Conservation (phyloP, 2,329 filamentous ascomycete species). For the Peltaster fructicola region DNA sequence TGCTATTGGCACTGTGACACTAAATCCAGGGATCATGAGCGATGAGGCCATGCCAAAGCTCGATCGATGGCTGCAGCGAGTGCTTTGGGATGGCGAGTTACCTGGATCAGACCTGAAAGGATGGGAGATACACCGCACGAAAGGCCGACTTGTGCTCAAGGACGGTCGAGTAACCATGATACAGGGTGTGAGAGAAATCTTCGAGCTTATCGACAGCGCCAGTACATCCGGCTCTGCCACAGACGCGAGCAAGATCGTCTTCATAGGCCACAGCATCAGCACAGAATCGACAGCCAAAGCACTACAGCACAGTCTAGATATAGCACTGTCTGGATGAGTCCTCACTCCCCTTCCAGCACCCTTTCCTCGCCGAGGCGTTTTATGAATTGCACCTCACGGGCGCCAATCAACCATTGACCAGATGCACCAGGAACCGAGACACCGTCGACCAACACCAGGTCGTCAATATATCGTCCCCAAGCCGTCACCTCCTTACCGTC, state of each 20-base stretch:
- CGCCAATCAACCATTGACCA: slow-evolving; percentile 23
- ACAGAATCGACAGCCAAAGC: slow-evolving; percentile 4
- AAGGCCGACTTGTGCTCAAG: slow-evolving; percentile 54
- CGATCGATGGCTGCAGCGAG: slow-evolving; percentile 63
- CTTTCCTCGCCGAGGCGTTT: slow-evolving; percentile 18
- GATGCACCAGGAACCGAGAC: slow-evolving; percentile 19
- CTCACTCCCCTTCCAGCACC: slow-evolving; percentile 15
- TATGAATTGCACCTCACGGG: slow-evolving; percentile 22
- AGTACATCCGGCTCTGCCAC: too few species aligned
- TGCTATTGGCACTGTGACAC: slow-evolving; percentile 66
- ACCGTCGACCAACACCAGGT: slow-evolving; percentile 14
- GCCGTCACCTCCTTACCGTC: slow-evolving; percentile 21
- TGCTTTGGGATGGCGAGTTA: slow-evolving; percentile 55
- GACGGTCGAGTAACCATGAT: slow-evolving; percentile 56
- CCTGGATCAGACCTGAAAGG: slow-evolving; percentile 8
- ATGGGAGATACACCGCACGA: slow-evolving; percentile 77
- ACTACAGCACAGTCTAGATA: slow-evolving; percentile 15
- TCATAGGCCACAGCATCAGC: slow-evolving; percentile 18
- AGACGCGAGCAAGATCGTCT: slow-evolving; percentile 15
- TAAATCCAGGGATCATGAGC: slow-evolving; percentile 46
- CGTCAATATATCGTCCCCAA: slow-evolving; percentile 25
- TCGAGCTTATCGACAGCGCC: slow-evolving; percentile 82
- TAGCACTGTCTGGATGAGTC: slow-evolving; percentile 3
- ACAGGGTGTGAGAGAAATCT: slow-evolving; percentile 84
- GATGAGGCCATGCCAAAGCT: slow-evolving; percentile 42